Base-by-base conservation (phyloP, 352 stramenopile genomes). In the Phytophthora sp. region DNA sequence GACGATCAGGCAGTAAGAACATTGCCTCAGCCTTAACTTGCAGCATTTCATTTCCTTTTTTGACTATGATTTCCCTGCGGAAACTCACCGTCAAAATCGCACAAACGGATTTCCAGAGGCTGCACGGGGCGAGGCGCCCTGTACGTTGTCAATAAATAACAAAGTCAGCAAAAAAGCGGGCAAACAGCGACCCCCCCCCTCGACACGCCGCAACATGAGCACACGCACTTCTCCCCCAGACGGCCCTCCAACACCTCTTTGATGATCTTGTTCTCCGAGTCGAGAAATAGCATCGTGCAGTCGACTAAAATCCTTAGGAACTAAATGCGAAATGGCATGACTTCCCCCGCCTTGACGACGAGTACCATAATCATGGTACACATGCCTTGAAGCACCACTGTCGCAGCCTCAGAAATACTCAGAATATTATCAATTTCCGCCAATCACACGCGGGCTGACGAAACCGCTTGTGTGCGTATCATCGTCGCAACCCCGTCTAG, bases 231-330 rank as follows among this genome's bases (percentile, higher is more conserved):
- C 47, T 84, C 80, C 8, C 85, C 87, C 38, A 95, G 38, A 30
- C 85, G 85, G 20, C 79, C 82, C 53, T 85, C 69, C 8, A 95
- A 71, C 45, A 95, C 84, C 73, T 93, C 85, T 73, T 93, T 92
- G 35, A 95, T 82, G 67, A 95, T 93, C 80, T 95, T 95, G 79
- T 93, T 93, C 71, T 94, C 85, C 58, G 82, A 75, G 69, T 95
- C 87, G 26, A 95, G 75, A 72, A 93, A 93, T 51, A 95, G 71
- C 87, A 95, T 95, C 33, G 12, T 18, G 27, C 35, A 33, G 42
- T 57, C 15, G 9, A 63, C 35, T n/a, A 3, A 46, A 47, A 65
- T 45, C 35, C 51, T 36, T 52, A 57, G 54, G 50, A 68, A 27
- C 60, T 56, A 64, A 49, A 67, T 78, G 74, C 71, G 57, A 70